Evolutionary conservation across 2,329 filamentous ascomycete genomes (phyloP).

Genomic region (Neonectria ditissima): DNA sequence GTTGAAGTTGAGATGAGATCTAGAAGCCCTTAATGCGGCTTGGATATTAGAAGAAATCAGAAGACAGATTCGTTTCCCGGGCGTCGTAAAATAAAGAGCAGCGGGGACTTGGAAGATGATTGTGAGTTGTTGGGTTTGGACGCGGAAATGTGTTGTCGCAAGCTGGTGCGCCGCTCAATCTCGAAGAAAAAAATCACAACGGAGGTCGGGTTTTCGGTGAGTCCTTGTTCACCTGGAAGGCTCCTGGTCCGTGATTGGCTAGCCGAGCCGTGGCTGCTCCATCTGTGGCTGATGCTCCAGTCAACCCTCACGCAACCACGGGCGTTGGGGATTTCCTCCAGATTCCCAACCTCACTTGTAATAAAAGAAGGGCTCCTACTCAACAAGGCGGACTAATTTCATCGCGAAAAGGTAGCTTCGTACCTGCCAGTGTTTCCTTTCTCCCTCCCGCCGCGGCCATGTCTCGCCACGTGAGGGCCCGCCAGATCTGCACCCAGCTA

Average conservation of each 20-base stretch:
- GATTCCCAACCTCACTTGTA: constrained; percentile 20
- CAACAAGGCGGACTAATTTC: not conserved
- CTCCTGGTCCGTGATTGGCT: constrained; percentile 38
- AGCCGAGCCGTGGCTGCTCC: constrained; percentile 8
- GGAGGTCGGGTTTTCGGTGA: constrained; percentile 36
- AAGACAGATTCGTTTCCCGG: not conserved
- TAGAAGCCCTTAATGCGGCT: not conserved
- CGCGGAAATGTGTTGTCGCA: constrained; percentile 30
- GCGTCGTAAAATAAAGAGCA: not conserved
- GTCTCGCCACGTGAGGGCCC: constrained; percentile 19
- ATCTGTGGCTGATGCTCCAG: constrained; percentile 30
- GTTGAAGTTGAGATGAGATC: constrained; percentile 11
- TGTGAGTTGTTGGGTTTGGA: constrained; percentile 18
- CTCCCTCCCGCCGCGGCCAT: not conserved
- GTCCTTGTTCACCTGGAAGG: constrained; percentile 16
- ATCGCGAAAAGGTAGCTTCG: not conserved
- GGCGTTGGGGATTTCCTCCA: not conserved
- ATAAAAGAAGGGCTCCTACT: not conserved
- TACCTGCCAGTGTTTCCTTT: not conserved
- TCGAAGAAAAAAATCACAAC: constrained; percentile 25
- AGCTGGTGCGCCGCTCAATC: constrained; percentile 10
- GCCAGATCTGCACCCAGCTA: constrained; percentile 21
- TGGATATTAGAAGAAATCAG: not conserved
- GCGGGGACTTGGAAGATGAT: not conserved
- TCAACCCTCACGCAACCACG: constrained; percentile 24